A percentile compares a stretch with the other conserved stretches of the same genome.
Conservation (phyloP, 2,329 filamentous ascomycete species). For the Fusarium avenaceum region DNA sequence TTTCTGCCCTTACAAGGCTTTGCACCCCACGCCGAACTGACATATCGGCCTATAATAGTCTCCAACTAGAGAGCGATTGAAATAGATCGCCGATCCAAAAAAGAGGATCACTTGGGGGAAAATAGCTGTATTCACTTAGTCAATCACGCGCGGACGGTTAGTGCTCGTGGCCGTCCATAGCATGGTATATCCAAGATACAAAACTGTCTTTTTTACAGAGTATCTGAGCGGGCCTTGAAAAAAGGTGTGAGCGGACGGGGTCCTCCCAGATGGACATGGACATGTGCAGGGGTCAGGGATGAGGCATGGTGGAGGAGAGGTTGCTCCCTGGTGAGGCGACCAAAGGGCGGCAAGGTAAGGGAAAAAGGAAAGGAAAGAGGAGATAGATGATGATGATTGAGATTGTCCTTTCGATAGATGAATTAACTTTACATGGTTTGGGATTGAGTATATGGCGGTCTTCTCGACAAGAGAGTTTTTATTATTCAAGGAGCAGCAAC, state of each 20-base stretch:
- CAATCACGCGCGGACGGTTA: slow-evolving; percentile 13
- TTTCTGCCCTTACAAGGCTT: background rate
- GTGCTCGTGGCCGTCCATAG: background rate
- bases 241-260: slow-evolving; percentile 43
- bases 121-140: background rate
- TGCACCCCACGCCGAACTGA: too few relatives aligned
- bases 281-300: slow-evolving; percentile 27
- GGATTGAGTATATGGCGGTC: background rate
- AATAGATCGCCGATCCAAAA: background rate
- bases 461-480: slow-evolving; percentile 1
- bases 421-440: background rate
- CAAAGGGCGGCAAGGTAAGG: slow-evolving; percentile 23
- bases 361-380: background rate
- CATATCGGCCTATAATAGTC: background rate
- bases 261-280: slow-evolving; percentile 25
- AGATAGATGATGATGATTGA: background rate
- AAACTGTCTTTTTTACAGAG: background rate
- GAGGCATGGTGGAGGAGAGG: slow-evolving; percentile 10
- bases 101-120: background rate
- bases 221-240: slow-evolving; percentile 25
- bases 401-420: background rate
- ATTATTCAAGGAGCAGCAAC: background rate
- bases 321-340: slow-evolving; percentile 27
- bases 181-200: background rate
- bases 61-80: background rate